Evolutionary conservation across 352 stramenopile species (phyloP).

Genomic region (Blastocystis sp.): DNA sequence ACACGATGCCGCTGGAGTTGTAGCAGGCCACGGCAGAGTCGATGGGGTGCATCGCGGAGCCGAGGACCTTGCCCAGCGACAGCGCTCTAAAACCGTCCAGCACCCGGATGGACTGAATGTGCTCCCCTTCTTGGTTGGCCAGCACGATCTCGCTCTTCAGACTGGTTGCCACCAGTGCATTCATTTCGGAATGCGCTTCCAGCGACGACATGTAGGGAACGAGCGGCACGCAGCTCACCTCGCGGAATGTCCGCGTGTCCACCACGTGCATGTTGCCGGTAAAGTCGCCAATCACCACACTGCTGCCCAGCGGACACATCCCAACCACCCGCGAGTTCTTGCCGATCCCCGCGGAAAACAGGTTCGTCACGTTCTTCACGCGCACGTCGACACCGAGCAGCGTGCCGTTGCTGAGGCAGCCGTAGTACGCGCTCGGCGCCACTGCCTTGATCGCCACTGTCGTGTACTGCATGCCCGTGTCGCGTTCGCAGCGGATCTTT

Average conservation of each 20-base stretch:
- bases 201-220: not conserved
- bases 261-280: not conserved
- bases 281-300: constrained; percentile 16
- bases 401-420: constrained; percentile 2
- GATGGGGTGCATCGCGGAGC: constrained; percentile 23
- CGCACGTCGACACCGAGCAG: constrained; percentile 29
- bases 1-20: constrained; percentile 41
- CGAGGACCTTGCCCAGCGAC: constrained; percentile 31
- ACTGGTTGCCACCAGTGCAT: constrained; percentile 16
- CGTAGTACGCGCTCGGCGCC: not conserved
- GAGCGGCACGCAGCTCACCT: not conserved
- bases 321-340: not conserved
- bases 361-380: not conserved
- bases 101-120: constrained; percentile 16
- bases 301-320: not conserved
- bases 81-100: constrained; percentile 27
- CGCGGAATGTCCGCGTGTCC: constrained; percentile 1
- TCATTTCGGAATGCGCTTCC: not conserved
- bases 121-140: not conserved
- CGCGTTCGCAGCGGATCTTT: constrained; percentile 5
- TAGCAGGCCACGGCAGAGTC: constrained; percentile 8
- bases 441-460: not conserved
- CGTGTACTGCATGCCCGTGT: not conserved
- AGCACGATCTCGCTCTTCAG: constrained; percentile 42
- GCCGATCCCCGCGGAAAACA: not conserved